Evolutionary conservation across 2,329 filamentous ascomycete genomes (phyloP).

Genomic region (Didymellaceae sp.): DNA sequence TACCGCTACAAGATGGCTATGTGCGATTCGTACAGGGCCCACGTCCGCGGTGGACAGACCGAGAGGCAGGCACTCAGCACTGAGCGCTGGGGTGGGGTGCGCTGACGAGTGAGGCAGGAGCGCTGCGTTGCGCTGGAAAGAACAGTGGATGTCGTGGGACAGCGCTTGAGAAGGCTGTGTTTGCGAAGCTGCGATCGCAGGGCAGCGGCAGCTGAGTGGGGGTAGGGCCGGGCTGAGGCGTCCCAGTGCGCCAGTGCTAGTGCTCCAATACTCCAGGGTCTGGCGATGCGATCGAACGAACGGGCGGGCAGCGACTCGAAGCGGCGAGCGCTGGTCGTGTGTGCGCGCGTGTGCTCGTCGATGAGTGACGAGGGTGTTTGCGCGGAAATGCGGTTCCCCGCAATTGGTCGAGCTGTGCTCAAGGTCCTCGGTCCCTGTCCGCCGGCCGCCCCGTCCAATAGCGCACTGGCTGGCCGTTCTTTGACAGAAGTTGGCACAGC

Average conservation of each 20-base stretch:
- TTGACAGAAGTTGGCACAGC: conserved; percentile 5
- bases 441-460: conserved; percentile 1
- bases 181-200: conserved; percentile 18
- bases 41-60: conserved; percentile 12
- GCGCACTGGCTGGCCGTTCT: neutral
- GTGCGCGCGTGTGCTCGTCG: conserved; percentile 15
- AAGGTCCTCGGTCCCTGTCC: conserved; percentile 14
- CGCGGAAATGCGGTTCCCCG: conserved; percentile 36
- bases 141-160: conserved; percentile 33
- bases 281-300: conserved; percentile 4
- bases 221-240: conserved; percentile 1
- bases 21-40: conserved; percentile 15
- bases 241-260: neutral
- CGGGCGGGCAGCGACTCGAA: conserved; percentile 12
- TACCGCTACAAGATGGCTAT: conserved; percentile 34
- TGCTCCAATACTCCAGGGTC: neutral
- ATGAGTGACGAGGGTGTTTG: conserved; percentile 19
- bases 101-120: conserved; percentile 21
- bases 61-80: conserved; percentile 13
- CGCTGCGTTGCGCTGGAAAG: conserved; percentile 19
- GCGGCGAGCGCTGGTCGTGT: conserved; percentile 23
- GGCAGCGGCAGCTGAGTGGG: conserved; percentile 19
- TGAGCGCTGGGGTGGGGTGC: conserved; percentile 3
- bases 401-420: conserved; percentile 29
- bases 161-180: conserved; percentile 21